Evolutionary conservation across 345 rosid genomes (phyloP).

Genomic region (Brassica juncea): DNA sequence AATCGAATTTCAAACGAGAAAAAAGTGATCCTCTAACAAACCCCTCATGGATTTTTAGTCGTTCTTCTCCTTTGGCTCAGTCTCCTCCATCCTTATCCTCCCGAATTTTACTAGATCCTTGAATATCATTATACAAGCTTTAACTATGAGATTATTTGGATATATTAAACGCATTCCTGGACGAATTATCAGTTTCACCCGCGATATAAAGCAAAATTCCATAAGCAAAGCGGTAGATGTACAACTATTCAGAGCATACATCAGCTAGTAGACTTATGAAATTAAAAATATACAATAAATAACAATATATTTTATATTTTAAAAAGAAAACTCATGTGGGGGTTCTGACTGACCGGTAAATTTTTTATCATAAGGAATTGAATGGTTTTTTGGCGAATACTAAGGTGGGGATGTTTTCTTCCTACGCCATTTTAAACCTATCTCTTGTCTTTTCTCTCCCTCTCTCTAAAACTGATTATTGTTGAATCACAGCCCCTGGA

Average conservation of each 20-base stretch:
- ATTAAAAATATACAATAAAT: not conserved
- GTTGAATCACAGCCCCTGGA: not conserved
- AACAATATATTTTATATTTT: not conserved
- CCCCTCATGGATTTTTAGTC: not conserved
- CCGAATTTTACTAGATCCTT: not conserved
- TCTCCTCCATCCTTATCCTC: not conserved
- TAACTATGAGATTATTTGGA: not conserved
- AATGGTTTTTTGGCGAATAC: conserved; percentile 31
- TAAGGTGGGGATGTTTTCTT: conserved; percentile 35
- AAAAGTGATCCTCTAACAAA: not conserved
- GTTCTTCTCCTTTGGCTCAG: not conserved
- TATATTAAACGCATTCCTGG: not conserved
- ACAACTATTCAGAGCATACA: not conserved
- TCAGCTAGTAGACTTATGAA: not conserved
- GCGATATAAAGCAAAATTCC: not conserved
- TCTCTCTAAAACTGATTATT: conserved; percentile 3
- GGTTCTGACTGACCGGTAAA: conserved; percentile 29
- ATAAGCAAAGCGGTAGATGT: not conserved
- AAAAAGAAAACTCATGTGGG: not conserved
- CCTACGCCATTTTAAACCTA: conserved; percentile 29
- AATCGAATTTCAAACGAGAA: not conserved
- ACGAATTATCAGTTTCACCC: not conserved
- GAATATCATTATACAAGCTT: not conserved
- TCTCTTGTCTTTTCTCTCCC: conserved; percentile 16
- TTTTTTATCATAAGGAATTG: conserved; percentile 10